phyloP scores from a whole-genome alignment of 371 early-diverging fungal species.

The Amoeboaphelidium occidentale region DNA sequence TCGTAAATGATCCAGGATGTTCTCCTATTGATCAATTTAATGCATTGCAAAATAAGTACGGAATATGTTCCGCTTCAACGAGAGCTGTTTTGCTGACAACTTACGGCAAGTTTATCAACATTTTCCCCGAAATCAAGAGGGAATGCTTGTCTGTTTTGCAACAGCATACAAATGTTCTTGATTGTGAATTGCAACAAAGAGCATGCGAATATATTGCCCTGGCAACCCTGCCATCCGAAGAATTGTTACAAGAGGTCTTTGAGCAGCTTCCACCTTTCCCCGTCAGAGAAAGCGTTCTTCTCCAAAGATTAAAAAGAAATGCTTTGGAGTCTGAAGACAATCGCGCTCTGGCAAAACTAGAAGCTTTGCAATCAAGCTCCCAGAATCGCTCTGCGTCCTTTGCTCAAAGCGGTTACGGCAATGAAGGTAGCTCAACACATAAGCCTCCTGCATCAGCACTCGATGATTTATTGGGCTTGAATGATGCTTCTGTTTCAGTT shows the following conservation, averaged over 20 bases:
- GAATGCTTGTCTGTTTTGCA: conserved; percentile 58
- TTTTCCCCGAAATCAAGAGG: conserved; percentile 87
- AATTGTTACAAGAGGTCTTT: conserved; percentile 48
- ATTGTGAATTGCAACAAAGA: conserved; percentile 83
- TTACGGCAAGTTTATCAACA: conserved; percentile 72
- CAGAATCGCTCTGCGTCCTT: too few relatives aligned
- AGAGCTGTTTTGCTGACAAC: conserved; percentile 67
- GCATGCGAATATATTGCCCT: conserved; percentile 84
- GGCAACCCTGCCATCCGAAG: conserved; percentile 49
- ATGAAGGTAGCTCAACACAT: too few relatives aligned
- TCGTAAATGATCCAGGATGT: conserved; percentile 55
- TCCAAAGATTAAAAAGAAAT: conserved; percentile 50
- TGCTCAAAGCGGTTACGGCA: too few relatives aligned
- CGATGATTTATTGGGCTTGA: too few relatives aligned
- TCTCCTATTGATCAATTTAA: conserved; percentile 76
- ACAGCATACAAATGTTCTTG: conserved; percentile 57
- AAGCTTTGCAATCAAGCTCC: too few relatives aligned
- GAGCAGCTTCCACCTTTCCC: conserved; percentile 94
- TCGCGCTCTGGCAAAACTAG: too few relatives aligned
- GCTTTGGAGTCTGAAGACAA: too few relatives aligned
- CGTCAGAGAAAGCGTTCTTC: conserved; percentile 66
- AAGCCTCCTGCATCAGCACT: too few relatives aligned
- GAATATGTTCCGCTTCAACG: conserved; percentile 44
- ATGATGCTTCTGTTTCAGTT: too few relatives aligned
- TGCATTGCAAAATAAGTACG: conserved; percentile 68